Evolutionary conservation across 352 stramenopile genomes (phyloP).

Genomic region (Phytopythium chamaehyphon): DNA sequence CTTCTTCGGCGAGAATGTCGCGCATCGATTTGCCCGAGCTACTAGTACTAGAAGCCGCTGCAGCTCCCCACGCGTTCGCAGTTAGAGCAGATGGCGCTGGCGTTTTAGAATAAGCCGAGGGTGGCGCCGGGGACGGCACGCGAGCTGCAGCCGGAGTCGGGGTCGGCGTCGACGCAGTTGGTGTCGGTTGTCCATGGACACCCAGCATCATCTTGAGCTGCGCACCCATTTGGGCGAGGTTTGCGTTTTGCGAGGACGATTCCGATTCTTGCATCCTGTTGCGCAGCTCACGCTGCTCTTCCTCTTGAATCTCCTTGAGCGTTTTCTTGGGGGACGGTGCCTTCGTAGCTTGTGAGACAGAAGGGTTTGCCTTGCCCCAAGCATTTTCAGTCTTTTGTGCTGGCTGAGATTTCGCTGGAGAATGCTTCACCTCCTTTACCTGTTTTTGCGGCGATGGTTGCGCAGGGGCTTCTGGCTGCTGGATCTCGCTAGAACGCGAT

Average conservation of each 20-base stretch:
- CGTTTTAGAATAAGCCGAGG: too few relatives aligned
- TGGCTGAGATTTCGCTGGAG: constrained; percentile 11
- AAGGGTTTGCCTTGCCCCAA: constrained; percentile 28
- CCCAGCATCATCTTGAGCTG: constrained; percentile 89
- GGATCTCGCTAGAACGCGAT: not conserved
- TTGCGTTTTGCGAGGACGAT: constrained; percentile 17
- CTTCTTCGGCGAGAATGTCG: constrained; percentile 80
- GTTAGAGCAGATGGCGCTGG: constrained; percentile 15
- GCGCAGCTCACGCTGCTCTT: constrained; percentile 70
- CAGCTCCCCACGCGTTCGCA: constrained; percentile 47
- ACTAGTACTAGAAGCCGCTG: constrained; percentile 16
- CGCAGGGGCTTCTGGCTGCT: constrained; percentile 1
- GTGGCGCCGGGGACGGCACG: too few relatives aligned
- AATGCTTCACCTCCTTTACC: constrained; percentile 11
- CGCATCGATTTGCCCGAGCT: constrained; percentile 65
- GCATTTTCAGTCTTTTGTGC: constrained; percentile 13
- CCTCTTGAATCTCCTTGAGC: constrained; percentile 80
- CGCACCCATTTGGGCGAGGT: constrained; percentile 77
- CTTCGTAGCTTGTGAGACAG: constrained; percentile 4
- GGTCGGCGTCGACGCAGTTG: constrained; percentile 8
- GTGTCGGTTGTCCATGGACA: constrained; percentile 19
- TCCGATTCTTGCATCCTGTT: constrained; percentile 44
- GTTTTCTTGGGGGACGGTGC: constrained; percentile 25
- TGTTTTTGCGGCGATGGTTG: constrained; percentile 11
- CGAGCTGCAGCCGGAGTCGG: constrained; percentile 6